Conservation (phyloP, 2,329 filamentous ascomycete species). For the Botrytis sinoallii region DNA sequence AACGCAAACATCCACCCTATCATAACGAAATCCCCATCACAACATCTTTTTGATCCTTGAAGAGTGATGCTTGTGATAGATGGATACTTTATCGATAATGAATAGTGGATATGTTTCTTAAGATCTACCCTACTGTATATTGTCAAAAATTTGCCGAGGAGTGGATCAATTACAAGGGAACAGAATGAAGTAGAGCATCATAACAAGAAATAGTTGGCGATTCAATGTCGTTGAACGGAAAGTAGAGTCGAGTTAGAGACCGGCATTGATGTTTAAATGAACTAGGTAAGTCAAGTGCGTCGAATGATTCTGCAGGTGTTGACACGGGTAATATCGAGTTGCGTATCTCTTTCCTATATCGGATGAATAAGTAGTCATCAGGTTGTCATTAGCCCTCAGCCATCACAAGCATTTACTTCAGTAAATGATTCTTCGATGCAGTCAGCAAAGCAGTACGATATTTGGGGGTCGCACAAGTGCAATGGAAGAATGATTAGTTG, state of each 20-base stretch:
- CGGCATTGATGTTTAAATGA: background rate
- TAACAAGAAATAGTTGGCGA: background rate
- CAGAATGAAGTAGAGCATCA: background rate
- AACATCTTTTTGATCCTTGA: constrained; percentile 1
- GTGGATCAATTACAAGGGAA: constrained; percentile 8
- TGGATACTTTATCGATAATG: background rate
- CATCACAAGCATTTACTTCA: background rate
- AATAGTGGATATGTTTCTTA: constrained; percentile 4
- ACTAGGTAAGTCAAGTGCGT: constrained; percentile 7
- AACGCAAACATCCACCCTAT: constrained; percentile 13
- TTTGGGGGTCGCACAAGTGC: background rate
- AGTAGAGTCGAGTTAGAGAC: background rate
- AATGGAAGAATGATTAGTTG: constrained; percentile 9
- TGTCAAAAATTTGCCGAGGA: constrained; percentile 4
- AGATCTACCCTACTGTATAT: constrained; percentile 3
- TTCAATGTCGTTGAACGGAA: background rate
- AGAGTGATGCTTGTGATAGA: background rate
- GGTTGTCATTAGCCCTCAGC: constrained; percentile 4
- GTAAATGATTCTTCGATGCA: constrained; percentile 9
- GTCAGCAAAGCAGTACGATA: constrained; percentile 16
- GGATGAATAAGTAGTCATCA: constrained; percentile 13
- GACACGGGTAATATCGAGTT: constrained; percentile 7
- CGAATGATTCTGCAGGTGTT: constrained; percentile 9
- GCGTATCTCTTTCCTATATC: constrained; percentile 4
- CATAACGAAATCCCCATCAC: constrained; percentile 4